A percentile compares a stretch with the other conserved stretches of the same genome.
These are phyloP conservation scores for Pleurozium schreberi DNA, from an alignment of 225 moss, liverwort and hornwort genomes.

Conservation along the genomic window DNA sequence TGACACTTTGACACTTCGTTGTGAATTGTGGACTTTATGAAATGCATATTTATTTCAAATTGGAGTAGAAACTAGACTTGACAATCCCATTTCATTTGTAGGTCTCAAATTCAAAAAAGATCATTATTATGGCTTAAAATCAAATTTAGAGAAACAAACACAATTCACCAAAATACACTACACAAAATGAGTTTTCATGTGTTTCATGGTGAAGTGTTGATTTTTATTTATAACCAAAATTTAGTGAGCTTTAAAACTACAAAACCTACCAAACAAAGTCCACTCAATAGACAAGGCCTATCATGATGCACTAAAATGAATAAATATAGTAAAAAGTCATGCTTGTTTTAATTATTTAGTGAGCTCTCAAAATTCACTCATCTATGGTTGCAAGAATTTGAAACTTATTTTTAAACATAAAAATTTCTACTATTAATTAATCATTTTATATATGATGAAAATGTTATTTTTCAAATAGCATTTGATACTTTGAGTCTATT, in stretches of 20 bases:
- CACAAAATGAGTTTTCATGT: background rate
- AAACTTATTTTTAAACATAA: background rate
- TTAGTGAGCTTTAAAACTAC: background rate
- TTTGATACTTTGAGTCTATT: too few species aligned
- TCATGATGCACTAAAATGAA: background rate
- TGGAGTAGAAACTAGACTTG: background rate
- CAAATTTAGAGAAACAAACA: rapidly evolving
- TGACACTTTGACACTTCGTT: background rate
- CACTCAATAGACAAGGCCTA: too few species aligned
- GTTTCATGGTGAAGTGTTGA: rapidly evolving
- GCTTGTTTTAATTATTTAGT: too few species aligned
- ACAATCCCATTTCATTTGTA: background rate
- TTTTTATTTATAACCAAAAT: background rate
- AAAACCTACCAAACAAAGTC: background rate
- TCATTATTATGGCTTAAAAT: background rate
- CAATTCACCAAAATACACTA: background rate
- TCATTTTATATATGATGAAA: background rate
- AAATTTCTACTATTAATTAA: background rate
- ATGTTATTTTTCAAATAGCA: too few species aligned
- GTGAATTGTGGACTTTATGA: background rate
- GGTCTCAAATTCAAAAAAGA: background rate
- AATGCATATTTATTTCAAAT: too few species aligned
- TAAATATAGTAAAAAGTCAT: too few species aligned
- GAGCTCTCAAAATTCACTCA: background rate
- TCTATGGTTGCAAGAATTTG: too few species aligned